Conservation (phyloP, 257 asterid genomes). For the Oldenlandia corymbosa region DNA sequence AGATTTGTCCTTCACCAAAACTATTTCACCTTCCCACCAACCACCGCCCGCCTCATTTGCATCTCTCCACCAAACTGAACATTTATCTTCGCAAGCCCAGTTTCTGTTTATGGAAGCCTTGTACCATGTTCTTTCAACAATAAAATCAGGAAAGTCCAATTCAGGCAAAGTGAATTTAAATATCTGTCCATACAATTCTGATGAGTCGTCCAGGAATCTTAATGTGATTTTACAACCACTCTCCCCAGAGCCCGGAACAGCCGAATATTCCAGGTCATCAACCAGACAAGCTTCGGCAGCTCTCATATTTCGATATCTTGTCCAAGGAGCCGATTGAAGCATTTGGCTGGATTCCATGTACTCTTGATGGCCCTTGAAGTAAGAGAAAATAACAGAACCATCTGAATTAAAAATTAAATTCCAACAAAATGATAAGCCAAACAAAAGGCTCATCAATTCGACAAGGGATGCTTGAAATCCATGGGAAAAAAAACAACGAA, state of each 20-base stretch:
- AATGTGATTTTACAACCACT: conserved; percentile 76
- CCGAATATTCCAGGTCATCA: conserved; percentile 52
- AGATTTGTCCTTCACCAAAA: conserved; percentile 48
- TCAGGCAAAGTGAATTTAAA: conserved; percentile 62
- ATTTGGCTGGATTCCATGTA: conserved; percentile 31
- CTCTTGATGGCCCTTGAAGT: conserved; percentile 76
- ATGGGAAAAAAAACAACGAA: neutral
- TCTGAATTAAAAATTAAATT: neutral
- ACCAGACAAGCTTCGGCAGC: conserved; percentile 73
- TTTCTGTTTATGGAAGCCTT: conserved; percentile 59
- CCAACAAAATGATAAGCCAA: neutral
- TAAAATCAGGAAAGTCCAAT: conserved; percentile 77
- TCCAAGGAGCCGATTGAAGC: conserved; percentile 45
- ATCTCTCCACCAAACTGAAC: conserved; percentile 89
- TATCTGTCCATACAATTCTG: conserved; percentile 38
- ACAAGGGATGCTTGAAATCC: neutral
- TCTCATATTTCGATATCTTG: conserved; percentile 36
- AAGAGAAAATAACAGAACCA: neutral
- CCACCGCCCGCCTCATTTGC: conserved; percentile 55
- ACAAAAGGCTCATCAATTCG: neutral
- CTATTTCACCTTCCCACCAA: conserved; percentile 77
- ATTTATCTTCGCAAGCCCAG: conserved; percentile 60
- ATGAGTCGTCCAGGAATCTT: conserved; percentile 47
- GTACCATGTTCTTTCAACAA: conserved; percentile 67
- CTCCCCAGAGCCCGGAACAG: conserved; percentile 80